Evolutionary conservation across 495 filamentous ascomycete genomes (phyloP), one percentile per base, ranked within the genome.

Genomic region (Xylaria cubensis): DNA sequence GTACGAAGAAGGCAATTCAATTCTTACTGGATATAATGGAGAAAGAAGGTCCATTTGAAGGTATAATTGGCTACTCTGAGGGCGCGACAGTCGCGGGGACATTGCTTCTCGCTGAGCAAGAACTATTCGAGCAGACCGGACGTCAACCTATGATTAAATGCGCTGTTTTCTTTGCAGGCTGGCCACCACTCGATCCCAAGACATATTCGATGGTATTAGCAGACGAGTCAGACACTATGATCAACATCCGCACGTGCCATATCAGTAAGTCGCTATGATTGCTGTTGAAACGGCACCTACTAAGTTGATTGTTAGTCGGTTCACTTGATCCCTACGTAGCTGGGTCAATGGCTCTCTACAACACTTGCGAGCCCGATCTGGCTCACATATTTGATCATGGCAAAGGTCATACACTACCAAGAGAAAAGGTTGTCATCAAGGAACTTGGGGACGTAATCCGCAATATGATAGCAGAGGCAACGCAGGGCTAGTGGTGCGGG

Each of bases 51-150:
- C 85, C 85, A 0, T 87, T 86, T 53, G 83, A 86, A 51, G 83
- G 78, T 59, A 84, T 90, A 56, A 86, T 90, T 63, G 88, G 88
- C 0, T 91, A 89, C 68, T 90, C 89, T 0, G 89, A 91, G 71
- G 90, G 90, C 24, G 89, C 88, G 12, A 85, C 84, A 0, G 82
- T 90, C 8, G 90, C 88, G 0, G 85, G 85, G 4, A 87, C 86
- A 2, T 76, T 89, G 17, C 73, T 89, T n/a, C 78, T 88, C 0
- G 84, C 88, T 53, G 87, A 90, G 70, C 80, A 85, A 74, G 79
- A 83, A 19, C 77, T 85, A 19, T 77, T 81, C 24, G 77, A 82
- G 65, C 82, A 85, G 67, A 78, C 76, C 10, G 86, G 87, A 0
- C 82, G 85, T 63, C 71, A 77, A 36, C 84, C 82, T 32, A 83